Evolutionary conservation across 306 rosid genomes (phyloP), one percentile per base, ranked within the genome.

Genomic region (Cicer pinnatifidum): DNA sequence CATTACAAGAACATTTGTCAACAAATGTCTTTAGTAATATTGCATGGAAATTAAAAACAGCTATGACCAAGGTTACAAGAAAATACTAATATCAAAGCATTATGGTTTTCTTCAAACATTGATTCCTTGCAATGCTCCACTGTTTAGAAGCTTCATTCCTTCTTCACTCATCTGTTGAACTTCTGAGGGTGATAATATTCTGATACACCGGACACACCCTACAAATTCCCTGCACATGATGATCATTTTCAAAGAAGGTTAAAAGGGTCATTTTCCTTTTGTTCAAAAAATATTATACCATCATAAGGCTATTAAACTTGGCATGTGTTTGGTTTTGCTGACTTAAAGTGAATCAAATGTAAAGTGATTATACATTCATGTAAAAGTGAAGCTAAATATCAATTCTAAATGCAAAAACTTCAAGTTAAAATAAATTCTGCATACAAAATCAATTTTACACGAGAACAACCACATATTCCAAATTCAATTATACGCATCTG

Each of bases 101-200:
- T 2, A 0, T 35, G 85, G 33, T 28, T 0, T 41, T 5, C 62
- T 40, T 65, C 86, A 81, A 75, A 80, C 80, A 50, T 76, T 86
- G 53, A 89, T 84, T 52, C 96, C 96, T 78, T 91, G 97, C 85
- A 91, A 80, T 13, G 96, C 92, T 78, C 90, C 97, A 74, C 92
- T 89, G 66, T 93, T 85, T 13, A 93, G 89, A 77, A 93, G 93
- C 83, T 93, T 86, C 98, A 91, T 93, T 53, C 98, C 98, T 69
- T 93, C 98, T 80, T 93, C 97, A 23, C 97, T 93, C 98, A 93
- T 91, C 87, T 91, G 89, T 81, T 89, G 82, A 76, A 93, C 97
- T 84, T 93, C 98, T 16, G 91, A 69, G 17, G 97, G 98, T 5
- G 98, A 93, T 50, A 91, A 82, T 68, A 93, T 93, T 72, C 93